Conservation (phyloP, 208 protist genomes). For the Spongospora subterranea region DNA sequence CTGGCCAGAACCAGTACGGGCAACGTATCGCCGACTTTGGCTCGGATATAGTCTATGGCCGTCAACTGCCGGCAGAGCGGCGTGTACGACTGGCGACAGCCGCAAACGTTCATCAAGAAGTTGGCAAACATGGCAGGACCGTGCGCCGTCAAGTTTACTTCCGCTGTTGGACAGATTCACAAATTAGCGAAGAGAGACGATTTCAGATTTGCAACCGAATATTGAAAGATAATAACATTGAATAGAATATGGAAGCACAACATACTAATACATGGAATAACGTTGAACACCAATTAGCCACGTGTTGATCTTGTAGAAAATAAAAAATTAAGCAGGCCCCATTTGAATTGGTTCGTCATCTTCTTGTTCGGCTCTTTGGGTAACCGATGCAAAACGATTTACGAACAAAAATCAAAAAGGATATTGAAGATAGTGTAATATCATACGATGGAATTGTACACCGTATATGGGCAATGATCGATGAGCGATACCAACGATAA, state of each 20-base stretch:
- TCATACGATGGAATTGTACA: slow-evolving; percentile 48
- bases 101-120: slow-evolving; percentile 85
- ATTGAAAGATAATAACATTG: too few species aligned
- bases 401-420: background rate
- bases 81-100: slow-evolving; percentile 70
- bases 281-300: too few species aligned
- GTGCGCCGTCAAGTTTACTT: slow-evolving; percentile 89
- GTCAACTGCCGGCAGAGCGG: slow-evolving; percentile 85
- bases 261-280: too few species aligned
- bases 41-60: slow-evolving; percentile 85
- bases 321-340: too few species aligned
- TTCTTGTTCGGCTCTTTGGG: too few species aligned
- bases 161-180: background rate
- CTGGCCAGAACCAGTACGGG: slow-evolving; percentile 93
- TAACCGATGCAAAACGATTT: too few species aligned
- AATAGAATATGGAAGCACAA: too few species aligned
- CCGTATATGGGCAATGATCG: slow-evolving; percentile 25
- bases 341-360: too few species aligned
- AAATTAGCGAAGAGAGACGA: background rate
- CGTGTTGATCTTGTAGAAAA: too few species aligned
- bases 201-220: background rate
- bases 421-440: background rate
- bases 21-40: slow-evolving; percentile 68
- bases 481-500: slow-evolving; percentile 35
- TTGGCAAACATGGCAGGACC: slow-evolving; percentile 90